Percentiles rank a stretch among this genome's conserved stretches.
phyloP scores from a whole-genome alignment of 1,139 yeast species.

The Candida sanyaensis region DNA sequence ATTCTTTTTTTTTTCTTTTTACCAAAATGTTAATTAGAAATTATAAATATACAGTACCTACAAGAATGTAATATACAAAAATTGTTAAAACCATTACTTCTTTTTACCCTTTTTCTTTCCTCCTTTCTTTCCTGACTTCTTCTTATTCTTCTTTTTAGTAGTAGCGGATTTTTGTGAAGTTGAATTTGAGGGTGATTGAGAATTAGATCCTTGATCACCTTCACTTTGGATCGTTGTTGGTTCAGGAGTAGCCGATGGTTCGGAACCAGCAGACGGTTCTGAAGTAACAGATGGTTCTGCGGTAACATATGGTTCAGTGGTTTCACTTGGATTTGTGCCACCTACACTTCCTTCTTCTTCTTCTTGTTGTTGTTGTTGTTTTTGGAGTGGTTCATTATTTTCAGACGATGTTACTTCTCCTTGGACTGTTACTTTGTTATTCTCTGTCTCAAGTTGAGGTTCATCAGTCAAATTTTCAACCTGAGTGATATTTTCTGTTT shows the following conservation, averaged over 20 bases:
- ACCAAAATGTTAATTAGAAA: neutral
- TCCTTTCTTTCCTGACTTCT: constrained; percentile 16
- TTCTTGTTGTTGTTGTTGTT: neutral
- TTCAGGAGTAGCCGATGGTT: constrained; percentile 8
- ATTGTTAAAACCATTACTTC: constrained; percentile 11
- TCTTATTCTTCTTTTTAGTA: constrained; percentile 15
- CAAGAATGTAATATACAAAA: neutral
- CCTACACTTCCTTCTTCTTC: neutral
- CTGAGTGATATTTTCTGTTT: too few relatives aligned
- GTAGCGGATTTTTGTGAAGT: neutral
- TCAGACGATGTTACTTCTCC: neutral
- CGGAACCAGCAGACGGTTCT: neutral
- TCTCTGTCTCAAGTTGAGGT: neutral
- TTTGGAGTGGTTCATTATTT: neutral
- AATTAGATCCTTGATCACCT: neutral
- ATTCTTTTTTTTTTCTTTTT: too few relatives aligned
- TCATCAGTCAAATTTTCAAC: neutral
- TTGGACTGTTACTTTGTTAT: neutral
- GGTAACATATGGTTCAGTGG: neutral
- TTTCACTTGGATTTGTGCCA: neutral
- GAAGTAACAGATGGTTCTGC: too few relatives aligned
- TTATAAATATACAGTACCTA: neutral
- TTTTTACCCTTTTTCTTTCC: constrained; percentile 20
- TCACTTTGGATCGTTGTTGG: neutral
- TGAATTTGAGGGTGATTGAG: neutral